Base-by-base conservation (phyloP, 2,329 filamentous ascomycete species). In the Alternaria arbusti region DNA sequence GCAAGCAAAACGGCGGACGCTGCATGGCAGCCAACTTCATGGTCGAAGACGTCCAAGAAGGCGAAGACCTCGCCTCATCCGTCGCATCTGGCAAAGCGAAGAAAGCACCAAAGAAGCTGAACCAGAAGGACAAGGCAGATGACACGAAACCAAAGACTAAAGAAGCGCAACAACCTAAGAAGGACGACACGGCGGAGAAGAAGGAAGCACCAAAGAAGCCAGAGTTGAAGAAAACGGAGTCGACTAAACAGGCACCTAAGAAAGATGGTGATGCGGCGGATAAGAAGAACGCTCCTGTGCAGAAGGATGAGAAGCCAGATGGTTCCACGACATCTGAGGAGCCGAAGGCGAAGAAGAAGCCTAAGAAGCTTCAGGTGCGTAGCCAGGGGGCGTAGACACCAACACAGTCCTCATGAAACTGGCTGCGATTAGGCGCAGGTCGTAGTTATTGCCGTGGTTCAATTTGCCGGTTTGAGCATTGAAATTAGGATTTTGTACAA, bases 1-100 rank as follows among this genome's bases (percentile, higher is more conserved):
- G 78, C 1, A 64, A 64, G 17, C 76, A 78, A 63, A 80, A 80
- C 43, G 78, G 78, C 3, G 78, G 77, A 23, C 71, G 70, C 23
- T 79, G 77, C 56, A 80, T 80, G 78, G 78, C 78, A 6, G 77
- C 76, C 23, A 79, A 80, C 57, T 80, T 79, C 63, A 74, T 80
- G 70, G 78, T 80, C 6, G 78, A 80, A 59, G 73, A 77, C 10
- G 66, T 68, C 0, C 51, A 67, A 36, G 67, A 68, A 45, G 72
- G 70, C 12, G 72, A 78, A 12, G 72, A 77, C 45, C 25, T 71
- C 0, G 68, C 68, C 12, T 61, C 63, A 9, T 73, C 69, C 10
- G 61, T 66, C 4, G 40, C 64, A 2, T 68, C 67, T 9, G 52
- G 54, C 17, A 68, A 67, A 28, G 73, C 71, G 68, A 72, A 62